Conservation (phyloP, 805 yeast species). For the Candida silvicultrix region DNA sequence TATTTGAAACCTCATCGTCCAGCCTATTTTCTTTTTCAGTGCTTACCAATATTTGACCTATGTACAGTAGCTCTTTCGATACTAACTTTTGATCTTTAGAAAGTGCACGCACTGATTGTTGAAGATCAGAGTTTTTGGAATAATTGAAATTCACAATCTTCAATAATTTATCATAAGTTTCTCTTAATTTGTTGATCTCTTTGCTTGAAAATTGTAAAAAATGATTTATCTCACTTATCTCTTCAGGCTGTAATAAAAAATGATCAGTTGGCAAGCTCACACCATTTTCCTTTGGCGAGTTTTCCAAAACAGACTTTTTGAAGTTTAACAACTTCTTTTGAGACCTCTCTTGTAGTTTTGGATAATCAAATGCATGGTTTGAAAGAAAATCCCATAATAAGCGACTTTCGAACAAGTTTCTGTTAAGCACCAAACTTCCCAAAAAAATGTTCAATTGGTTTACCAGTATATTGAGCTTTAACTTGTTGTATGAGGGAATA, state of each 20-base stretch:
- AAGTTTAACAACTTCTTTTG: conserved; percentile 16
- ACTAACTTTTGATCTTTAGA: neutral
- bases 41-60: conserved; percentile 7
- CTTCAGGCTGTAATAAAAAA: conserved; percentile 26
- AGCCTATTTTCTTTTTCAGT: conserved; percentile 16
- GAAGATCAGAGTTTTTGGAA: conserved; percentile 14
- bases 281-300: neutral
- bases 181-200: conserved; percentile 32
- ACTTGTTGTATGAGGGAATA: conserved; percentile 31
- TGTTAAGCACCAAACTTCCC: conserved; percentile 33
- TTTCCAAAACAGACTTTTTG: conserved; percentile 22
- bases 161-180: conserved; percentile 27
- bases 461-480: conserved; percentile 40
- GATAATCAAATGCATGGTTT: conserved; percentile 22
- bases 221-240: conserved; percentile 38
- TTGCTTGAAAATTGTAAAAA: conserved; percentile 40
- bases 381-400: conserved; percentile 37
- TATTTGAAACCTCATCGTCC: conserved; percentile 13
- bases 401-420: conserved; percentile 28
- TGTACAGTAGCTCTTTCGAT: conserved; percentile 14
- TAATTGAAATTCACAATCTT: conserved; percentile 27
- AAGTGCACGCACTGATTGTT: conserved; percentile 12
- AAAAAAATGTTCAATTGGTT: conserved; percentile 44
- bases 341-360: conserved; percentile 30
- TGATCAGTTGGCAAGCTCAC: conserved; percentile 5